Evolutionary conservation across 2,329 filamentous ascomycete genomes (phyloP).

Genomic region (Colletotrichum agaves): DNA sequence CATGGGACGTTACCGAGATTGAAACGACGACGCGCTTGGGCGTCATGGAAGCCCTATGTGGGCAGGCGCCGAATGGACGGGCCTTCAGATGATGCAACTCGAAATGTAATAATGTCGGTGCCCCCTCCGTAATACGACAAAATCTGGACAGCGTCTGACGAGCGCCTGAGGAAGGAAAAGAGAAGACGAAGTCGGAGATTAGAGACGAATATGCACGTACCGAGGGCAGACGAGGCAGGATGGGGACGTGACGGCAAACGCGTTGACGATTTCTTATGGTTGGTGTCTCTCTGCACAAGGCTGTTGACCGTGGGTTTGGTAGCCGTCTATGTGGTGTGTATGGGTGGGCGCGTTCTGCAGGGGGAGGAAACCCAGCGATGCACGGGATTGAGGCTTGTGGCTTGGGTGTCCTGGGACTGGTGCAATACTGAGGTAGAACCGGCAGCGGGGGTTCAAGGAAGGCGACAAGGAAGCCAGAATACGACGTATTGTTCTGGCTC

Average conservation of each 20-base stretch:
- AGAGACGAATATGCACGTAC: slow-evolving; percentile 28
- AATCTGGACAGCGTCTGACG: neutral
- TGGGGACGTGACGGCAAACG: slow-evolving; percentile 10
- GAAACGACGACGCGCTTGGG: slow-evolving; percentile 35
- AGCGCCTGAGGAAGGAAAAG: neutral
- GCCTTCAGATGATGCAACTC: slow-evolving; percentile 37
- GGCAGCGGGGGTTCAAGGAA: slow-evolving; percentile 22
- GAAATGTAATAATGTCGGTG: slow-evolving; percentile 36
- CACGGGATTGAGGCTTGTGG: slow-evolving; percentile 29
- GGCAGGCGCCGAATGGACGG: slow-evolving; percentile 29
- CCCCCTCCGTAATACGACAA: slow-evolving; percentile 31
- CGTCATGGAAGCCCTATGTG: slow-evolving; percentile 29
- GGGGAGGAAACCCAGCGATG: slow-evolving; percentile 23
- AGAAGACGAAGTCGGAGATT: slow-evolving; percentile 16
- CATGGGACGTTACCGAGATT: slow-evolving; percentile 39
- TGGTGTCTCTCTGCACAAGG: slow-evolving; percentile 7
- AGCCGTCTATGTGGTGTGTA: neutral
- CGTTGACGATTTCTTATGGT: slow-evolving; percentile 6
- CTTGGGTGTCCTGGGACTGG: slow-evolving; percentile 17
- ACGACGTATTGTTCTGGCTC: slow-evolving; percentile 24
- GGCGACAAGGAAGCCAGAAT: neutral
- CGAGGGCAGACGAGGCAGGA: neutral
- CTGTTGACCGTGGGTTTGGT: slow-evolving; percentile 15
- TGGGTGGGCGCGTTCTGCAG: slow-evolving; percentile 18
- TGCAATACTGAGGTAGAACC: neutral